Conservation (phyloP, 441 rosid species). For the Breynia disticha region DNA sequence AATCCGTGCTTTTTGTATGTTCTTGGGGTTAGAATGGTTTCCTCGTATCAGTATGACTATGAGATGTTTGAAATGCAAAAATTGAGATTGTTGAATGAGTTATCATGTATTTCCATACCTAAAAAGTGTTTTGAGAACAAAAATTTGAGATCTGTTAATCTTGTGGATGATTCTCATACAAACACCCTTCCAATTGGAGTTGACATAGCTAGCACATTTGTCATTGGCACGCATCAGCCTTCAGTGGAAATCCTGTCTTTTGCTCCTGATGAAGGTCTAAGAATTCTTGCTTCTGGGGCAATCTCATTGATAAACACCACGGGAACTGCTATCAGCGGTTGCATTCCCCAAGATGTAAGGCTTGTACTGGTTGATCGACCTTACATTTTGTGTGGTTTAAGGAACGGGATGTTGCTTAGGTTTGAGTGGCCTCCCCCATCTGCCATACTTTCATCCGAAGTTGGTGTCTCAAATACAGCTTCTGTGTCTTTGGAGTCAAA, state of each 20-base stretch:
- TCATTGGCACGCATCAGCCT: conserved; percentile 94
- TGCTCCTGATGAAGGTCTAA: conserved; percentile 53
- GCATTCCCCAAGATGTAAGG: conserved; percentile 96
- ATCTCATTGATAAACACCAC: conserved; percentile 55
- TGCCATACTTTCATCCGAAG: conserved; percentile 27
- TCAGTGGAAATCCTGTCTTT: conserved; percentile 86
- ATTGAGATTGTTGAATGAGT: conserved; percentile 64
- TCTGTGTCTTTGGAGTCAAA: conserved; percentile 25
- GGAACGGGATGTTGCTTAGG: conserved; percentile 98
- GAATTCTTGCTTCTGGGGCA: conserved; percentile 69
- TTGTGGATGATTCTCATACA: conserved; percentile 21
- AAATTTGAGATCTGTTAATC: conserved; percentile 27
- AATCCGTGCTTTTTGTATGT: conserved; percentile 75
- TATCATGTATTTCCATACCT: conserved; percentile 85
- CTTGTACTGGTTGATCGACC: conserved; percentile 77
- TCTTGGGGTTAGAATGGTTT: conserved; percentile 66
- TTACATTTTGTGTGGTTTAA: conserved; percentile 84
- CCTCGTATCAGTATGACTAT: conserved; percentile 47
- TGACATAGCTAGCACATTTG: conserved; percentile 51
- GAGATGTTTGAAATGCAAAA: conserved; percentile 78
- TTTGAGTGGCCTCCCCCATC: conserved; percentile 83
- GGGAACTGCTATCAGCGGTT: conserved; percentile 75
- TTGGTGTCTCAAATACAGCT: conserved; percentile 16
- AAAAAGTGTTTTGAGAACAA: conserved; percentile 44
- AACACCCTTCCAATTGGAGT: conserved; percentile 54